These are phyloP conservation scores for Gypsophila paniculata DNA, from an alignment of 179 eudicot species.

Conservation along the genomic window DNA sequence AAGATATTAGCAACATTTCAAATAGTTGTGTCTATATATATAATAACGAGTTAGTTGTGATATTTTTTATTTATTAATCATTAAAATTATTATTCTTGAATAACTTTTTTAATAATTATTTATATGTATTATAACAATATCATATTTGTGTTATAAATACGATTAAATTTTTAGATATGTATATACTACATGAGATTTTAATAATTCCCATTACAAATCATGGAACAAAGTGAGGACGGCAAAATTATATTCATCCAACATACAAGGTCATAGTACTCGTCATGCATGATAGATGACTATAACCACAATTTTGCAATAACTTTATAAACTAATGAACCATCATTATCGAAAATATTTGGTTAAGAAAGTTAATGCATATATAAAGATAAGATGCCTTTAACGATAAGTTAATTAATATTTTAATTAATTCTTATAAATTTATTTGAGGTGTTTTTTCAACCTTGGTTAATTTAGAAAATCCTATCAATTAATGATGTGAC, in stretches of 20 bases:
- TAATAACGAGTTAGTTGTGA: too few species aligned
- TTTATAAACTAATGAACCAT: slow-evolving; percentile 12
- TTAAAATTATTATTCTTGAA: too few species aligned
- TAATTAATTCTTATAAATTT: background rate
- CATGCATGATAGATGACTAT: slow-evolving; percentile 7
- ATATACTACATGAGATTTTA: too few species aligned
- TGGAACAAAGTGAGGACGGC: background rate
- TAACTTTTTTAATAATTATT: too few species aligned
- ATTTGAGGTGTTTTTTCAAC: background rate
- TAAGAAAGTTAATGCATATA: background rate
- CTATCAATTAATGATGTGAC: background rate
- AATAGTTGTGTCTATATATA: too few species aligned
- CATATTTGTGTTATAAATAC: too few species aligned
- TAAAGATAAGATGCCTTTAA: slow-evolving; percentile 4
- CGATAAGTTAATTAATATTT: background rate
- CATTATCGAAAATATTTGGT: slow-evolving; percentile 16
- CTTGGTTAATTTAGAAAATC: background rate
- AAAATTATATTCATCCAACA: background rate
- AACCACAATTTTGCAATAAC: background rate
- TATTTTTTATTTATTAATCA: too few species aligned
- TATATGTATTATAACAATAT: too few species aligned
- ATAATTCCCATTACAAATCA: background rate
- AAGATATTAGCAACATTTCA: too few species aligned
- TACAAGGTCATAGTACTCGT: background rate
- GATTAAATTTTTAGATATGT: too few species aligned